Base-by-base conservation (phyloP, 352 stramenopile species). In the Elongisporangium senticosum region DNA sequence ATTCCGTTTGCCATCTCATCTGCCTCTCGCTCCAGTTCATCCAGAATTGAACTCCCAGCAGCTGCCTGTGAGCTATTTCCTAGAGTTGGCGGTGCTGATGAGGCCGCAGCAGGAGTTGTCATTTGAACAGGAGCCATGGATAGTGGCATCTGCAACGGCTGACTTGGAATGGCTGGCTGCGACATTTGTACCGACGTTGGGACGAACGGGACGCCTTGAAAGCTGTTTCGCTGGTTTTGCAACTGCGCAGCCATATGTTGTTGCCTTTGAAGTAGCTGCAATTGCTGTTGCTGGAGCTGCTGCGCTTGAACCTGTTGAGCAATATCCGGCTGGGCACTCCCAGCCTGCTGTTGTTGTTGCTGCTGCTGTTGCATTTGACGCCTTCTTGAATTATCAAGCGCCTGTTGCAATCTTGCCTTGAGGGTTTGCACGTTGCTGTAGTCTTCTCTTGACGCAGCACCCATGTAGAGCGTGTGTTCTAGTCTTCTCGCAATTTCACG, bases 401-500 rank as follows among this genome's bases (percentile, higher is more conserved):
- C 86, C 60, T 91, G 83, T 63, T 96, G 86, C 5, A 96, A 59
- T 54, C 86, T 67, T 13, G 72, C 72, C 64, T 96, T 96, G 11
- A 96, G 68, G 14, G 86, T 96, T 33, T 91, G 81, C 23, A 96
- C 79, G 53, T 94, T 92, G 61, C 81, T 93, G 68, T 96, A 96
- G 47, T 96, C 83, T 68, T 91, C 83, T 49, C 83, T 81, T 7
- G 86, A 94, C 20, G 76, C 56, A 6, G 86, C 85, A 53, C 80
- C 88, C 84, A 94, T 94, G 58, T 96, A 96, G 19, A 96, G 57
- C 17, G 83, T 94, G 58, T 96, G 84, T 57, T 96, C 86, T 13
- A 96, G 59, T 48, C 86, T 71, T 24, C 86, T 72, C 7, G 86
- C 86, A 33, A 96, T 96, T 59, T 96, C 86, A 53, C 85, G 74